These are phyloP conservation scores for Meira nashicola DNA, from an alignment of 1,284 basidiomycete genomes.

Conservation along the genomic window DNA sequence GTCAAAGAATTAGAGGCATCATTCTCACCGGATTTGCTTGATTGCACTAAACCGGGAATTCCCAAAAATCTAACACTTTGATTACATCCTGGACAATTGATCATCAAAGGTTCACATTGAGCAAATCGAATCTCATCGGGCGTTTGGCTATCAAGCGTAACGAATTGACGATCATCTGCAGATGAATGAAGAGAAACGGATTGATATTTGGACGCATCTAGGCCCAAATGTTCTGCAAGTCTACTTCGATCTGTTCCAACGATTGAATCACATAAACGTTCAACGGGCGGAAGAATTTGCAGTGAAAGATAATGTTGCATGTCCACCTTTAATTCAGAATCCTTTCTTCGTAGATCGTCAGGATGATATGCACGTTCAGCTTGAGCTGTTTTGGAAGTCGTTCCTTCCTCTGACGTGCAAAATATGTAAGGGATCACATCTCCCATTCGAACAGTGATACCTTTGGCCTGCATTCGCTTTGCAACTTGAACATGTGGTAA, in stretches of 20 bases:
- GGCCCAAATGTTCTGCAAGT: constrained; percentile 87
- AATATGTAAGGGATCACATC: constrained; percentile 97
- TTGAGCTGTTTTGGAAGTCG: constrained; percentile 67
- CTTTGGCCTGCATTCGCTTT: constrained; percentile 78
- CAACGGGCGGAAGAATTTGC: constrained; percentile 89
- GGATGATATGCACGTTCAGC: constrained; percentile 89
- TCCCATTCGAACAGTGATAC: constrained; percentile 72
- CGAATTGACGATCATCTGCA: constrained; percentile 60
- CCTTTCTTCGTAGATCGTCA: constrained; percentile 72
- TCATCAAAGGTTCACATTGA: constrained; percentile 28
- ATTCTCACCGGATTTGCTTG: constrained; percentile 6
- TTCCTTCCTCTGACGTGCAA: constrained; percentile 72
- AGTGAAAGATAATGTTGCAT: constrained; percentile 86
- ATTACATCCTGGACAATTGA: constrained; percentile 37
- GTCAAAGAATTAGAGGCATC: constrained; percentile 22
- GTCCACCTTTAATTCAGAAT: constrained; percentile 39
- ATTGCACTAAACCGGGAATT: constrained; percentile 1
- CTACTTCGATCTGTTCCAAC: constrained; percentile 88
- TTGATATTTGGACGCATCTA: constrained; percentile 76
- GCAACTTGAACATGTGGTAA: constrained; percentile 98
- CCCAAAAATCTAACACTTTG: constrained; percentile 22
- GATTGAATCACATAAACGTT: constrained; percentile 90
- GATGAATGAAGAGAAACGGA: constrained; percentile 56
- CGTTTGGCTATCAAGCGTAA: constrained; percentile 81
- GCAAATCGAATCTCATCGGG: constrained; percentile 75